Evolutionary conservation across 768 basidiomycete genomes (phyloP), one percentile per base, ranked within the genome.

Genomic region (Cyclocybe aegerita): DNA sequence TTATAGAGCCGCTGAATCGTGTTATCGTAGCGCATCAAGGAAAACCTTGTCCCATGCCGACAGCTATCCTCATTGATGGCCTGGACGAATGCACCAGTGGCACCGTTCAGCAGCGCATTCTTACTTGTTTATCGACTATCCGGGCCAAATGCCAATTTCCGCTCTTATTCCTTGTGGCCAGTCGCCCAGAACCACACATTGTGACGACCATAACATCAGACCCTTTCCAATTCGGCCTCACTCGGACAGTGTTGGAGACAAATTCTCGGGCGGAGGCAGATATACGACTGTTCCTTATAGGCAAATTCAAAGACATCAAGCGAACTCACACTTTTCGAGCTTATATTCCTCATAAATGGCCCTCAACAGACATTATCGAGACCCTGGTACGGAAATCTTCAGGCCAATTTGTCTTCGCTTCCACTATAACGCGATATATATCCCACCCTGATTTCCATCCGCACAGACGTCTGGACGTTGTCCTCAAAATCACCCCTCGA

Each of bases 181-280:
- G 55, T 14, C 54, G 58, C 12, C 55, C 49, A 16, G 55, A 56
- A 16, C 39, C 29, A 11, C 38, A 31, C 9, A 53, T 59, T 33
- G 43, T 35, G 7, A 8, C 14, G 4, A 39, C 36, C 12, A 51
- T 54, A 34, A 9, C 35, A 15, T 15, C 9, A 3, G 29, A 32
- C 2, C 3, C 14, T 2, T 37, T 42, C 4, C 32, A 30, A 7
- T 43, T 39, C 1, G 7, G 23, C 23, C 23, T 44, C 2, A 40
- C 57, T 2, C 38, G 45, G 2, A 11, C 53, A 8, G 37, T 46
- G 3, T 46, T 55, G 3, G 46, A 48, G 32, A 29, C 50, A 8
- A 44, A 32, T 7, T 53, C 49, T 36, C 9, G 39, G 8, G 39
- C 51, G 6, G 40, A 53, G 16, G 33, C 23, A 0, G 57, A 59